A percentile compares a stretch with the other conserved stretches of the same genome.
Evolutionary conservation across 148 eudicot species (phyloP).

Genomic region (Dianthus caryophyllus): DNA sequence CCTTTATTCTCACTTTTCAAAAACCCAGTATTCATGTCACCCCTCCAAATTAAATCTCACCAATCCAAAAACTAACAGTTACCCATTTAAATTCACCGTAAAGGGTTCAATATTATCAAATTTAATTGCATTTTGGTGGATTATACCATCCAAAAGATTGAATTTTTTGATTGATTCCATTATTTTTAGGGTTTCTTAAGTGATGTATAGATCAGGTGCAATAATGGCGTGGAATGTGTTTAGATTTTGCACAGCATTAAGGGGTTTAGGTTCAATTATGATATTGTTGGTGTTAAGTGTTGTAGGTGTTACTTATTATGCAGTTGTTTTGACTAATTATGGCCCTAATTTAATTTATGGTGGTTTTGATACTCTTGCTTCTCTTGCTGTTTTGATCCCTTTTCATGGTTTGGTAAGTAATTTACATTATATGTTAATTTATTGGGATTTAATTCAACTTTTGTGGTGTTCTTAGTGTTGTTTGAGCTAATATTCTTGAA

Average conservation of each 20-base stretch:
- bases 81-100: not conserved
- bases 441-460: too few species aligned
- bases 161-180: not conserved
- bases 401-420: conserved; percentile 56
- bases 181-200: not conserved
- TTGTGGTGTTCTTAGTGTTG: not conserved
- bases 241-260: conserved; percentile 80
- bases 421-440: too few species aligned
- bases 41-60: not conserved
- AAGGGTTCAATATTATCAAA: not conserved
- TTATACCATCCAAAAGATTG: not conserved
- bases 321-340: conserved; percentile 74
- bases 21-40: conserved; percentile 12
- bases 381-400: conserved; percentile 65
- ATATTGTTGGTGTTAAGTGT: conserved; percentile 77
- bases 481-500: not conserved
- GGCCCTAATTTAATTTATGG: conserved; percentile 59
- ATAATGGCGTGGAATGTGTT: conserved; percentile 99
- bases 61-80: not conserved
- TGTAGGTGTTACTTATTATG: conserved; percentile 88
- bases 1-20: not conserved
- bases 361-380: conserved; percentile 49
- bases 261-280: conserved; percentile 95
- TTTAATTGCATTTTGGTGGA: not conserved
- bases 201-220: conserved; percentile 84